These are phyloP conservation scores for Metarhizium rileyi DNA, from an alignment of 2,329 filamentous ascomycete genomes.

Conservation along the genomic window DNA sequence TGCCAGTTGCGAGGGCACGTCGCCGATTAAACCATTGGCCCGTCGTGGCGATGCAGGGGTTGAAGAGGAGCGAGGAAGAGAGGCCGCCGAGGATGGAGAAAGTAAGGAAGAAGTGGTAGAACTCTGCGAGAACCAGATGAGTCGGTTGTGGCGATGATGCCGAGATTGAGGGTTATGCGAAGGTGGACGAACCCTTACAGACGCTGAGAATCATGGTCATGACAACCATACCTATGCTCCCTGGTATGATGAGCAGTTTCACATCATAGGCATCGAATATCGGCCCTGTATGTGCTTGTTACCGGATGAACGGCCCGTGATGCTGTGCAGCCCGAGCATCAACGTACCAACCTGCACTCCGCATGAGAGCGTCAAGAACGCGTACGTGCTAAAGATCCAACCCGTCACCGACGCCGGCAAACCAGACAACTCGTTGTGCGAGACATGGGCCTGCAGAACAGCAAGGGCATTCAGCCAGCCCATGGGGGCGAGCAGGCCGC, in stretches of 20 bases:
- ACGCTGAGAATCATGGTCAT: slow-evolving; percentile 41
- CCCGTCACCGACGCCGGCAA: slow-evolving; percentile 51
- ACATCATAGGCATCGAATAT: slow-evolving; percentile 62
- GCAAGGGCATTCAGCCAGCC: slow-evolving; percentile 59
- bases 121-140: slow-evolving; percentile 25
- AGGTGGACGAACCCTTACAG: background rate
- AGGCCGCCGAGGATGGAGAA: slow-evolving; percentile 59
- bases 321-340: background rate
- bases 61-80: slow-evolving; percentile 59
- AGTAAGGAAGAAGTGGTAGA: slow-evolving; percentile 63
- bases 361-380: slow-evolving; percentile 61
- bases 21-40: slow-evolving; percentile 59
- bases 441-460: slow-evolving; percentile 53
- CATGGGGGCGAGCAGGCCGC: slow-evolving; percentile 53
- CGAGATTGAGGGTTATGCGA: background rate
- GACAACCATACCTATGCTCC: slow-evolving; percentile 45
- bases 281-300: slow-evolving; percentile 30
- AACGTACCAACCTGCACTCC: slow-evolving; percentile 52
- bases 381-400: slow-evolving; percentile 66
- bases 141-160: background rate
- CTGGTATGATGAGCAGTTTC: slow-evolving; percentile 44
- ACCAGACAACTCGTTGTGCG: slow-evolving; percentile 46
- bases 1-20: slow-evolving; percentile 57
- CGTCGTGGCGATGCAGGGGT: slow-evolving; percentile 54
- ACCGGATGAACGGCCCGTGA: too few species aligned